phyloP scores from a whole-genome alignment of 1,284 basidiomycete species.

The Heterobasidion parviporum region DNA sequence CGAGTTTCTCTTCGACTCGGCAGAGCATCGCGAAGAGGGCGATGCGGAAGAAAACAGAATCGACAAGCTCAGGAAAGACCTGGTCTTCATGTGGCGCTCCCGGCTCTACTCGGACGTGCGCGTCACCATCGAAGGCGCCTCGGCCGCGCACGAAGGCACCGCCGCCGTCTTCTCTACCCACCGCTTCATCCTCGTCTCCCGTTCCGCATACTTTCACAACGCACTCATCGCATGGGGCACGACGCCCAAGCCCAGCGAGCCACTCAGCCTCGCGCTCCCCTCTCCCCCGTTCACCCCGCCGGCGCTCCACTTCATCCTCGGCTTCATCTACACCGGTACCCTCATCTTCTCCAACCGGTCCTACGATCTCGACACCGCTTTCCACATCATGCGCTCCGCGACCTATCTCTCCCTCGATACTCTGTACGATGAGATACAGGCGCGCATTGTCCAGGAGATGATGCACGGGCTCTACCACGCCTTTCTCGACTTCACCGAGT shows the following conservation, averaged over 20 bases:
- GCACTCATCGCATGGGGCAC: slow-evolving; percentile 57
- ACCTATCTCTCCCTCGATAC: slow-evolving; percentile 75
- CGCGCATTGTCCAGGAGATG: slow-evolving; percentile 80
- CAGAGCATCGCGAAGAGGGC: slow-evolving; percentile 39
- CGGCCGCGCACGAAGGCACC: slow-evolving; percentile 51
- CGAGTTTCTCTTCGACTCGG: slow-evolving; percentile 79
- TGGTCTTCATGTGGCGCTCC: slow-evolving; percentile 94
- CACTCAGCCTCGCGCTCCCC: slow-evolving; percentile 62
- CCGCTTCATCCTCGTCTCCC: slow-evolving; percentile 84
- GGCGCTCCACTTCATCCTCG: slow-evolving; percentile 90
- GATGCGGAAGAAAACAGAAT: slow-evolving; percentile 65
- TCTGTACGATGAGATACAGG: slow-evolving; percentile 74
- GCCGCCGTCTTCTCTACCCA: slow-evolving; percentile 87
- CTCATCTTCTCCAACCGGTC: slow-evolving; percentile 88
- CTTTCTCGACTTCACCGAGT: slow-evolving; percentile 68
- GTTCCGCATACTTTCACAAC: slow-evolving; percentile 82
- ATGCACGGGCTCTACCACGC: slow-evolving; percentile 83
- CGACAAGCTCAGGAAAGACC: slow-evolving; percentile 84
- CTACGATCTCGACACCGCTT: slow-evolving; percentile 88
- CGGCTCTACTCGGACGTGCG: slow-evolving; percentile 87
- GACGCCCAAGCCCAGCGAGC: slow-evolving; percentile 28
- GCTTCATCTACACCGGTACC: slow-evolving; percentile 91
- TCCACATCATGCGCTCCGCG: slow-evolving; percentile 82
- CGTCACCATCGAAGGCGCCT: slow-evolving; percentile 65
- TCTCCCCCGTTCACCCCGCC: slow-evolving; percentile 94